Conservation (phyloP, 2,329 filamentous ascomycete species). For the Microsporum audouinii region DNA sequence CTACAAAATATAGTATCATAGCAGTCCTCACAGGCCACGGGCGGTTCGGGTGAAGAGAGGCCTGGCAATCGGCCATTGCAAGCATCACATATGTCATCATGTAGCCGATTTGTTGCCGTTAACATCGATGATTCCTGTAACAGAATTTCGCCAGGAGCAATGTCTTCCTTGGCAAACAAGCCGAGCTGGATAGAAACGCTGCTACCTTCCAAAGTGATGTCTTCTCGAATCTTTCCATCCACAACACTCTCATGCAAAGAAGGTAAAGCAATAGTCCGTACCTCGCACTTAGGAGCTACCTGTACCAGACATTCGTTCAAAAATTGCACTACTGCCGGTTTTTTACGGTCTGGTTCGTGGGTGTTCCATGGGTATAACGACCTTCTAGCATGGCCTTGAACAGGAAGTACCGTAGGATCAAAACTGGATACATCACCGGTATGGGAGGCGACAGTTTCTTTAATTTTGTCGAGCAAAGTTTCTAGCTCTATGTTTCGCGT, state of each 20-base stretch:
- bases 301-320: conserved; percentile 58
- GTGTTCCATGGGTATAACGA: conserved; percentile 55
- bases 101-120: conserved; percentile 77
- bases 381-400: conserved; percentile 35
- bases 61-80: conserved; percentile 65
- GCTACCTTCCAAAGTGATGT: conserved; percentile 15
- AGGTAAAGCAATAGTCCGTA: conserved; percentile 64
- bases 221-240: conserved; percentile 11
- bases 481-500: conserved; percentile 12
- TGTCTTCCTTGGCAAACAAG: conserved; percentile 75
- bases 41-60: conserved; percentile 31
- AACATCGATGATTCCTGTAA: conserved; percentile 74
- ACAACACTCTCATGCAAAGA: conserved; percentile 43
- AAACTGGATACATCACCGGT: conserved; percentile 18
- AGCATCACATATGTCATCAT: conserved; percentile 79
- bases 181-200: conserved; percentile 61
- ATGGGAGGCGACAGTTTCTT: conserved; percentile 11
- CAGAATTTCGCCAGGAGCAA: conserved; percentile 62
- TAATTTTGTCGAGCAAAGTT: conserved; percentile 22
- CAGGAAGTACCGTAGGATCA: conserved; percentile 23
- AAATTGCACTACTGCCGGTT: conserved; percentile 46
- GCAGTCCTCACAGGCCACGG: conserved; percentile 44
- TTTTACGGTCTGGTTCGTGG: conserved; percentile 48
- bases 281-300: conserved; percentile 71
- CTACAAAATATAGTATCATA: conserved; percentile 52